Evolutionary conservation across 495 filamentous ascomycete genomes (phyloP), one percentile per base, ranked within the genome.

Genomic region (Penicillium verhagenii): DNA sequence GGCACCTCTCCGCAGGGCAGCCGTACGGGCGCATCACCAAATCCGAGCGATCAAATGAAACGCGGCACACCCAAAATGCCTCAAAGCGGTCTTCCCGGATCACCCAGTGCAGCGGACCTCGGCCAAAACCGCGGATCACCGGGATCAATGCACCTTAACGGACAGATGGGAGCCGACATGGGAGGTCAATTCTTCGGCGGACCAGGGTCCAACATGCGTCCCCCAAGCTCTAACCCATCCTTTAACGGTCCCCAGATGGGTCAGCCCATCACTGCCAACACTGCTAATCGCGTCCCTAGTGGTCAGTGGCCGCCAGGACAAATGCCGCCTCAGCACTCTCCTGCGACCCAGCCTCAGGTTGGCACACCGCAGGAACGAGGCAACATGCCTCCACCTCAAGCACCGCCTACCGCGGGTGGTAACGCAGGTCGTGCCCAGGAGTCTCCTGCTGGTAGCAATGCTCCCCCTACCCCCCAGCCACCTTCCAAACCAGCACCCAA

Each of bases 321-420:
- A 47, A 87, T 91, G 82, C 77, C 78, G 21, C 80, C 83, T 40
- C 86, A 86, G 59, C 73, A 72, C 48, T 75, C 73, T 18, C 74
- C 73, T 47, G 69, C 71, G 3, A 65, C 59, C 33, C 86, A 86
- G 56, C 77, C 73, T 46, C 82, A 84, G 46, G 80, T 80, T 61
- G 86, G 86, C 7, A 92, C 88, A 10, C 87, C 90, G 3, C 88
- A 90, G 64, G 88, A 91, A 69, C 80, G 86, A 37, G 73, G 69
- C 58, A 72, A 81, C 3, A 96, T 96, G 92, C 91, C 90, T 40
- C 93, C 92, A 13, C 93, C 94, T n/a, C 88, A 89, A 54, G 89
- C 86, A 21, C 90, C 89, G 6, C 79, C 87, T 11, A 76, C 81
- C 50, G 79, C 79, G 20, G 80, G 77, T 39, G 76, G 79, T 67